Evolutionary conservation across 2,329 filamentous ascomycete species (phyloP), one percentile per base, ranked within the genome.

Genomic region (Pyricularia sp.): DNA sequence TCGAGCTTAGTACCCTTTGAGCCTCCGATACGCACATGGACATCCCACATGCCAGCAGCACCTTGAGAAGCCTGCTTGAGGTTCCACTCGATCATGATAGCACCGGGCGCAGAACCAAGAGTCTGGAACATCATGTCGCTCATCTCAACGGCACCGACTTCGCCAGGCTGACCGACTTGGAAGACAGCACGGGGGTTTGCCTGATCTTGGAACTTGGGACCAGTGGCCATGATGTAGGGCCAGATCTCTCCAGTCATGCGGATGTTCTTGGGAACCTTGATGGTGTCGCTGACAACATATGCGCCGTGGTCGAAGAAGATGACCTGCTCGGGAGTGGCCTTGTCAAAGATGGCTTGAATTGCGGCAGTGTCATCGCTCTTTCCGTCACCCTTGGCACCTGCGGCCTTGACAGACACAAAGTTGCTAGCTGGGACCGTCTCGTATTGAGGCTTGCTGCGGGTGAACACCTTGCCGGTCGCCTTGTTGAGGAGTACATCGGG

Each of bases 1-100:
- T 96, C 92, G 20, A 98, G 86, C 72, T 92, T 80, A 31, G 94
- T 96, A 70, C 94, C 94, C 4, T 91, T 90, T 68, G 90, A 89
- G 63, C 95, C 95, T 74, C 93, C 94, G 74, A 99, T 87, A 76
- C 95, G 92, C 81, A 95, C 90, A 83, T 99, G 95, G n/a, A 94
- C 90, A 75, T 99, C 95, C 92, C 94, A 99, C 80, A 97, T 89
- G 71, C 88, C 94, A 25, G 89, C 89, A 1, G 88, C 86, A 65
- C 92, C 93, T 69, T 89, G 85, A 69, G 79, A 83, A 73, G 85
- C 77, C 50, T 88, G 90, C 63, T 87, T 88, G 61, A 97, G 83
- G 80, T 97, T 97, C 91, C 93, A 97, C 78, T 97, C 87, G 81
- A 97, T 88, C 76, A 97, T 86, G 75, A 97, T 92, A 23, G 93